Percentiles rank a stretch among this genome's conserved stretches.
Conservation (phyloP, 257 asterid genomes). For the Mentha longifolia region DNA sequence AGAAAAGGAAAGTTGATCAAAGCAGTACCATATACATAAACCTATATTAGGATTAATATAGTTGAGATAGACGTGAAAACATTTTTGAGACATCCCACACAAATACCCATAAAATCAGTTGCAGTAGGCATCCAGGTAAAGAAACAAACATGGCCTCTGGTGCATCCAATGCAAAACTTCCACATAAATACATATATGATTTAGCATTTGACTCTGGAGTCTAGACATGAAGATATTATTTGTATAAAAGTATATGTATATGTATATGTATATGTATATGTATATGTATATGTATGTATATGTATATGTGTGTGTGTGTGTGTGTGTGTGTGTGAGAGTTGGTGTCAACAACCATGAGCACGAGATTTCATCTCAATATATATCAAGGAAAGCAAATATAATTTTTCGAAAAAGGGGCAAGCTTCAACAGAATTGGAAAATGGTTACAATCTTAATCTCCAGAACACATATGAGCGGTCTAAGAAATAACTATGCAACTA, state of each 20-base stretch:
- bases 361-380: constrained; percentile 5
- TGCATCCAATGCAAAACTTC: not conserved
- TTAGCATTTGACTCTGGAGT: not conserved
- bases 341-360: not conserved
- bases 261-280: no score
- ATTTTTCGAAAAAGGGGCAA: no score
- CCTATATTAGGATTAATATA: not conserved
- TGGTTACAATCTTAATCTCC: no score
- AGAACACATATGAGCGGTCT: no score
- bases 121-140: not conserved
- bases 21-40: constrained; percentile 3
- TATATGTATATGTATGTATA: no score
- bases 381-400: not conserved
- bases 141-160: not conserved
- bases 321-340: not conserved
- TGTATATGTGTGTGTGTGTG: no score
- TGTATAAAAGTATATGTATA: not conserved
- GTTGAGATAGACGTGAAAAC: not conserved
- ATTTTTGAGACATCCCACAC: not conserved
- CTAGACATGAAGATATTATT: not conserved
- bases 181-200: not conserved
- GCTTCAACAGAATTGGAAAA: no score
- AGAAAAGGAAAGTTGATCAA: not conserved
- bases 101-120: constrained; percentile 9
- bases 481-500: no score